These are phyloP conservation scores for Arbutus unedo DNA, from an alignment of 148 eudicot genomes.

Conservation along the genomic window DNA sequence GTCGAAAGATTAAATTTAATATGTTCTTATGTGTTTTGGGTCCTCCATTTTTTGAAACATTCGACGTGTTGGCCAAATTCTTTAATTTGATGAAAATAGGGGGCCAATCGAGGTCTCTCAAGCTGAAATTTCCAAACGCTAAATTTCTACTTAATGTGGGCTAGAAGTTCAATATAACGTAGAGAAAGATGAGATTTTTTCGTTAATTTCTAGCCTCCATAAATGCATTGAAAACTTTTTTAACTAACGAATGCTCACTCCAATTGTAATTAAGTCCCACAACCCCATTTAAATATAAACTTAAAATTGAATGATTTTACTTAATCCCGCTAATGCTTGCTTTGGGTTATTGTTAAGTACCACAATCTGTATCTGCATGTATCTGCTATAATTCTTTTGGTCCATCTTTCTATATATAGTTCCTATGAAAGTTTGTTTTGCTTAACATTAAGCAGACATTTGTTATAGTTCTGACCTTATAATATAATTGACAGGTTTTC, in stretches of 20 bases:
- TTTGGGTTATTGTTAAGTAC: no score
- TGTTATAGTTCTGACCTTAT: conserved; percentile 16
- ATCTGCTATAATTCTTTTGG: background rate
- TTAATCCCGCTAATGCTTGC: no score
- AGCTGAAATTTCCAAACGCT: background rate
- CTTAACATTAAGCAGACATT: background rate
- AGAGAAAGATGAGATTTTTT: background rate
- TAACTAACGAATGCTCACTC: no score
- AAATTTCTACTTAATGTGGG: background rate
- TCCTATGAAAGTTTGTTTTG: background rate
- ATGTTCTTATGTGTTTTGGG: background rate
- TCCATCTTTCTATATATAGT: background rate
- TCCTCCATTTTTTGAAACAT: background rate
- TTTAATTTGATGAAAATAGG: no score
- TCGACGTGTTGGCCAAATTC: background rate
- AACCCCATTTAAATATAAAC: no score
- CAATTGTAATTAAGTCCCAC: no score
- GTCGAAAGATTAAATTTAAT: background rate
- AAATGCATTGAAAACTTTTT: no score
- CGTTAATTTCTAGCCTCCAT: background rate
- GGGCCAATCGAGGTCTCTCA: no score
- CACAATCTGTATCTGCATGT: background rate
- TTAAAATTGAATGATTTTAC: no score
- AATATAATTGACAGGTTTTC: conserved; percentile 57
- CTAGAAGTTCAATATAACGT: background rate